Percentiles rank a stretch among this genome's conserved stretches.
Conservation (phyloP, 1,284 basidiomycete species). For the Marasmius oreades region DNA sequence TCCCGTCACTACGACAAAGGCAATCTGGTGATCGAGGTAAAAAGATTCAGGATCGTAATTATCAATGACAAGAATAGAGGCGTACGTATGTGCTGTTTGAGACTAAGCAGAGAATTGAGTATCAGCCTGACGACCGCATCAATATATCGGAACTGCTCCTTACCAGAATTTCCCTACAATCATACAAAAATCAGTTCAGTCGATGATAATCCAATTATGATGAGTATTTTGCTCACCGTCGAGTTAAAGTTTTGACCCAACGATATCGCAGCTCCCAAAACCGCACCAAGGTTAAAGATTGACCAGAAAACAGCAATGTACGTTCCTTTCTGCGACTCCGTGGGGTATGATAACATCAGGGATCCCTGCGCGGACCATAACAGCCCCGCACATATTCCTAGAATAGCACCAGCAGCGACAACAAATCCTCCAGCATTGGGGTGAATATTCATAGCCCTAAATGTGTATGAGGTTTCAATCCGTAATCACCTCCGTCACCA, state of each 20-base stretch:
- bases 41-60: neutral
- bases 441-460: conserved; percentile 69
- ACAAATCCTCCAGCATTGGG: conserved; percentile 58
- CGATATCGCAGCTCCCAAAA: conserved; percentile 40
- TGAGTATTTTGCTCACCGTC: neutral
- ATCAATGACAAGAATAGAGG: conserved; percentile 11
- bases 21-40: conserved; percentile 44
- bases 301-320: conserved; percentile 67
- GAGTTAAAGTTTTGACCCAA: conserved; percentile 10
- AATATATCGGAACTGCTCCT: conserved; percentile 19
- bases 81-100: conserved; percentile 60
- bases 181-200: neutral
- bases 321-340: conserved; percentile 54
- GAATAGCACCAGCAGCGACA: conserved; percentile 74
- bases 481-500: neutral
- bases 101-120: conserved; percentile 29
- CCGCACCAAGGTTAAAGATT: conserved; percentile 65
- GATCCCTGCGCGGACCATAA: conserved; percentile 67
- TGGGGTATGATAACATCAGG: conserved; percentile 64
- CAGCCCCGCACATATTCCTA: conserved; percentile 43
- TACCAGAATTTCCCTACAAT: conserved; percentile 1
- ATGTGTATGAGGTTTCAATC: conserved; percentile 1
- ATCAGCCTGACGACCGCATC: conserved; percentile 19
- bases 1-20: conserved; percentile 65
- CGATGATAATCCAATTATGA: neutral